phyloP scores from a whole-genome alignment of 306 rosid genomes.

The Dicorynia guianensis region DNA sequence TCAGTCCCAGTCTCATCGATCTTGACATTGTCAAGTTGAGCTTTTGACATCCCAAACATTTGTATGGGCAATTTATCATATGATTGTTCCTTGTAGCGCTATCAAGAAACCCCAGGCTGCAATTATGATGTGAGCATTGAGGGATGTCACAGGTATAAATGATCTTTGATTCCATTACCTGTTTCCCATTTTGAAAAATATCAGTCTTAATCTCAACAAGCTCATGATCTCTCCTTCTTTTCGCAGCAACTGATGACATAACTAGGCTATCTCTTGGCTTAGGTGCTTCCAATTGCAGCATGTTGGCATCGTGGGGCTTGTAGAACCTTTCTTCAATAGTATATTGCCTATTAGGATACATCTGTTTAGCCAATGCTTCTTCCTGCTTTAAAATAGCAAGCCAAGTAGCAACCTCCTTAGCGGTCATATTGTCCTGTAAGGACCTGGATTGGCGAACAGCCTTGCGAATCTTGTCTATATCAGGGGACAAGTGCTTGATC shows the following conservation, averaged over 20 bases:
- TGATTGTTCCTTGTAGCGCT: too few species aligned
- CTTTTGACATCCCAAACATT: too few species aligned
- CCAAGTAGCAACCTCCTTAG: constrained; percentile 65
- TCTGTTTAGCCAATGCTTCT: constrained; percentile 51
- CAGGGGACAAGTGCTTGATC: constrained; percentile 67
- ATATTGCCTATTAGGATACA: background rate
- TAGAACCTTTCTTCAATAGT: background rate
- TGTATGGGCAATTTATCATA: too few species aligned
- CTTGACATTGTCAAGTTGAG: too few species aligned
- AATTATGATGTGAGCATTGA: background rate
- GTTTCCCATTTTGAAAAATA: background rate
- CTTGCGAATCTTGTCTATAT: constrained; percentile 55
- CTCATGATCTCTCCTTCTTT: too few species aligned
- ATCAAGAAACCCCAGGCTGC: background rate
- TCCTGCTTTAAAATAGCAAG: constrained; percentile 60
- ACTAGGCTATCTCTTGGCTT: background rate
- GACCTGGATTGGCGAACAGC: constrained; percentile 61
- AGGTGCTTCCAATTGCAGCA: background rate
- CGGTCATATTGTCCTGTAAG: constrained; percentile 72
- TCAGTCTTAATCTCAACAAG: background rate
- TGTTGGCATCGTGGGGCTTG: background rate
- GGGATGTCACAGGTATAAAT: background rate
- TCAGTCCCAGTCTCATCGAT: background rate
- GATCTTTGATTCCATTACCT: background rate
- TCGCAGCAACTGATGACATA: background rate